These are phyloP conservation scores for Carpinus viminea DNA, from an alignment of 306 rosid genomes.

Conservation along the genomic window DNA sequence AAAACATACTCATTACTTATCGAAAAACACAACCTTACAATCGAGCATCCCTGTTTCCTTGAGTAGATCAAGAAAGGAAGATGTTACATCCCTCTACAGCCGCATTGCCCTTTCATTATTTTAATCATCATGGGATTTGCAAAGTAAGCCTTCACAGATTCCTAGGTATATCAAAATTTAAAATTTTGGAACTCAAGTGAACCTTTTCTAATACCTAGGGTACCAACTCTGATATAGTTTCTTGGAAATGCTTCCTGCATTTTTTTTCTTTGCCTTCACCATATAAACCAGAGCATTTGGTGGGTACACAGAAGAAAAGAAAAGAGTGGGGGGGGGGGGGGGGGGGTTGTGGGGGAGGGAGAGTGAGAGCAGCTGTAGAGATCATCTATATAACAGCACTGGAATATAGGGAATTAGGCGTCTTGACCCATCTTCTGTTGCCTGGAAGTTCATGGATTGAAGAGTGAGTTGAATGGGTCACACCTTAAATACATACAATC, in stretches of 20 bases:
- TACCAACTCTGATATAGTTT: not conserved
- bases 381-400: not conserved
- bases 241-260: constrained; percentile 6
- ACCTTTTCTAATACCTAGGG: not conserved
- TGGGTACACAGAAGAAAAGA: not conserved
- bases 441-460: not conserved
- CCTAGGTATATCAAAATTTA: not conserved
- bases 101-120: not conserved
- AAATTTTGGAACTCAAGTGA: not conserved
- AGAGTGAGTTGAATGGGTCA: not conserved
- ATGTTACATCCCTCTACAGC: too few species aligned
- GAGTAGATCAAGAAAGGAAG: too few species aligned
- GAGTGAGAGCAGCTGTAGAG: not conserved
- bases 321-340: too few species aligned
- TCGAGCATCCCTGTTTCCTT: too few species aligned
- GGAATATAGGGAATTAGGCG: not conserved
- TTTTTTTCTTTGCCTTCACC: not conserved
- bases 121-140: too few species aligned
- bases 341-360: too few species aligned
- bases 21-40: too few species aligned
- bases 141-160: too few species aligned
- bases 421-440: not conserved
- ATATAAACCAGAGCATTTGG: not conserved
- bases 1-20: too few species aligned
- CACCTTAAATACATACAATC: not conserved